Conservation (phyloP, 345 rosid genomes). For the Passiflora organensis region DNA sequence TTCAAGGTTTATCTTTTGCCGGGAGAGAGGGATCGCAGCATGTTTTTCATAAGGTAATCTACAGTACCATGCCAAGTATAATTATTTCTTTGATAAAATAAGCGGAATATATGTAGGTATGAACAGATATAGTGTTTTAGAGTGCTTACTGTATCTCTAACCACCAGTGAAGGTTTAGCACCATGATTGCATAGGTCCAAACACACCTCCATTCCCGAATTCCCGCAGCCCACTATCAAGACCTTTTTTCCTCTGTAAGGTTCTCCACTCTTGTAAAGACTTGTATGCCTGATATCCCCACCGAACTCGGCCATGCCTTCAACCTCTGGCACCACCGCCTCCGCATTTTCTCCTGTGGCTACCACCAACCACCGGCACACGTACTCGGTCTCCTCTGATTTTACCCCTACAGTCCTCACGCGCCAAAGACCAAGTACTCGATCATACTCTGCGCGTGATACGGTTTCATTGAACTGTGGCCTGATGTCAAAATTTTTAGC, state of each 20-base stretch:
- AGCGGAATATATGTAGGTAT: too few relatives aligned
- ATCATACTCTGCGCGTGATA: not conserved
- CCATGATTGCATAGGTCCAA: constrained; percentile 45
- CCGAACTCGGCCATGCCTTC: constrained; percentile 37
- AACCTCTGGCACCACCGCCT: constrained; percentile 41
- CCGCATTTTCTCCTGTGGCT: constrained; percentile 54
- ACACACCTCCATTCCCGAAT: constrained; percentile 55
- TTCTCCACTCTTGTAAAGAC: constrained; percentile 38
- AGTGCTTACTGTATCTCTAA: constrained; percentile 41
- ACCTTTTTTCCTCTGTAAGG: constrained; percentile 34
- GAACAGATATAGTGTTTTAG: too few relatives aligned
- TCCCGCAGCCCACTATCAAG: constrained; percentile 54
- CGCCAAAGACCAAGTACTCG: not conserved
- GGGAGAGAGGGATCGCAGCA: not conserved
- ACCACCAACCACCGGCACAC: constrained; percentile 50
- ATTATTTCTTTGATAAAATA: too few relatives aligned
- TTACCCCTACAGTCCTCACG: constrained; percentile 24
- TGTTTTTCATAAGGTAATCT: too few relatives aligned
- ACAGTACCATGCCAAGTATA: too few relatives aligned
- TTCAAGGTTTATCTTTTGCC: not conserved
- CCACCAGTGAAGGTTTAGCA: constrained; percentile 47
- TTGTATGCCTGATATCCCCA: constrained; percentile 37
- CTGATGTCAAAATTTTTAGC: not conserved
- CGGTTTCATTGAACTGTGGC: not conserved
- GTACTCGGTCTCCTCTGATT: constrained; percentile 31